These are phyloP conservation scores for Cyberlindnera mycetangii DNA, from an alignment of 805 yeast genomes.

Conservation along the genomic window DNA sequence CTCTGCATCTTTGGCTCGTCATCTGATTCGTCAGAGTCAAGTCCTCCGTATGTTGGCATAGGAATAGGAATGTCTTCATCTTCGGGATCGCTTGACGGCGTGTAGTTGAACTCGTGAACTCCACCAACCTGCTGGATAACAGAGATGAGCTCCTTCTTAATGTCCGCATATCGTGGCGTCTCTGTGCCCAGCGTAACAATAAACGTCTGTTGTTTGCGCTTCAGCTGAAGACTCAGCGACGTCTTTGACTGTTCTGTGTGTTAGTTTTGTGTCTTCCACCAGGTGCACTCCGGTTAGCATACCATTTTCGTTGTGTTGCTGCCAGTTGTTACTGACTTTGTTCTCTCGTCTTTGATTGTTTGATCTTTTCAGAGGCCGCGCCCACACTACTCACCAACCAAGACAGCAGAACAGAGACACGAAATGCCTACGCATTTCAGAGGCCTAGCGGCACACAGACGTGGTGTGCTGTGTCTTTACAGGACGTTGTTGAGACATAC, in stretches of 20 bases:
- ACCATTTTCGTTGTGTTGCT: too few species aligned
- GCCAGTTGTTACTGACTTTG: too few species aligned
- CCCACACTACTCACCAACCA: not conserved
- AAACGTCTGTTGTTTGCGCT: conserved; percentile 35
- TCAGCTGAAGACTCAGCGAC: conserved; percentile 25
- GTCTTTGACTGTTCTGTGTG: too few species aligned
- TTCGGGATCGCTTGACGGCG: conserved; percentile 22
- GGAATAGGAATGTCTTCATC: conserved; percentile 35
- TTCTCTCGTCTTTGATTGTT: too few species aligned
- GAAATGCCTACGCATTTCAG: conserved; percentile 32
- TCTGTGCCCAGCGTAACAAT: conserved; percentile 28
- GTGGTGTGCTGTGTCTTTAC: conserved; percentile 30
- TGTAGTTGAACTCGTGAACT: conserved; percentile 26
- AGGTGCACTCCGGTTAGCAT: too few species aligned
- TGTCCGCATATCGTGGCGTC: conserved; percentile 23
- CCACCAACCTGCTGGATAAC: conserved; percentile 51
- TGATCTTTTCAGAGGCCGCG: too few species aligned
- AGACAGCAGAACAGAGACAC: not conserved
- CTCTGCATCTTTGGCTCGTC: conserved; percentile 15
- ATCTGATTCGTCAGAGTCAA: conserved; percentile 29
- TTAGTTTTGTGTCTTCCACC: not conserved
- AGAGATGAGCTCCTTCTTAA: conserved; percentile 32
- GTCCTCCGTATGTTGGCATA: conserved; percentile 30
- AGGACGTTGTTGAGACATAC: conserved; percentile 31
- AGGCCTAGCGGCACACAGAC: conserved; percentile 27